These are phyloP conservation scores for Hyaloscypha finlandica DNA, from an alignment of 495 filamentous ascomycete species.

Conservation along the genomic window DNA sequence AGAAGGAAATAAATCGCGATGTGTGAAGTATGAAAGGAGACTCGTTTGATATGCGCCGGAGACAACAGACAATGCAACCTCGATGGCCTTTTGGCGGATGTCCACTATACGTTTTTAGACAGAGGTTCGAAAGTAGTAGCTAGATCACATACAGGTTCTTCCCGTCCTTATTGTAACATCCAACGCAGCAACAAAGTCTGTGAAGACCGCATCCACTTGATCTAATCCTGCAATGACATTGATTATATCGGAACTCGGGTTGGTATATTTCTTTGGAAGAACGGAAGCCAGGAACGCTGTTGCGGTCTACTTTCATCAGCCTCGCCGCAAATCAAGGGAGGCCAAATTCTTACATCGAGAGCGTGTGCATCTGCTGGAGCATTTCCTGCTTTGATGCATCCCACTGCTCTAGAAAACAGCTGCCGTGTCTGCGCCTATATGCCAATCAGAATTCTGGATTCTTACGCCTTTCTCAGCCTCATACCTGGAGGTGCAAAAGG, in stretches of 20 bases:
- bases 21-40: slow-evolving; percentile 91
- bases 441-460: slow-evolving; percentile 15
- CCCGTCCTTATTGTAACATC: slow-evolving; percentile 83
- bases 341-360: slow-evolving; percentile 70
- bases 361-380: slow-evolving; percentile 74
- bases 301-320: slow-evolving; percentile 64
- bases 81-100: slow-evolving; percentile 75
- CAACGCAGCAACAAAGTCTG: slow-evolving; percentile 81
- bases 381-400: slow-evolving; percentile 62
- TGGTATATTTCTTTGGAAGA: slow-evolving; percentile 88
- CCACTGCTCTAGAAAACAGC: slow-evolving; percentile 73
- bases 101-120: slow-evolving; percentile 52
- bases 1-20: slow-evolving; percentile 90
- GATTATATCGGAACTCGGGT: slow-evolving; percentile 94
- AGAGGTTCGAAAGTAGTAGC: background rate
- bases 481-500: slow-evolving; percentile 70
- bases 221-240: slow-evolving; percentile 84
- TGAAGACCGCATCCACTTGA: slow-evolving; percentile 80
- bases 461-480: slow-evolving; percentile 11
- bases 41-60: slow-evolving; percentile 93
- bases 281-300: slow-evolving; percentile 81
- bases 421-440: slow-evolving; percentile 71
- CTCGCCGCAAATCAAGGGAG: slow-evolving; percentile 15
- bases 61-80: slow-evolving; percentile 79
- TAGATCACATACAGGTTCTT: slow-evolving; percentile 56